Evolutionary conservation across 805 yeast genomes (phyloP).

Genomic region (Pichia occidentalis): DNA sequence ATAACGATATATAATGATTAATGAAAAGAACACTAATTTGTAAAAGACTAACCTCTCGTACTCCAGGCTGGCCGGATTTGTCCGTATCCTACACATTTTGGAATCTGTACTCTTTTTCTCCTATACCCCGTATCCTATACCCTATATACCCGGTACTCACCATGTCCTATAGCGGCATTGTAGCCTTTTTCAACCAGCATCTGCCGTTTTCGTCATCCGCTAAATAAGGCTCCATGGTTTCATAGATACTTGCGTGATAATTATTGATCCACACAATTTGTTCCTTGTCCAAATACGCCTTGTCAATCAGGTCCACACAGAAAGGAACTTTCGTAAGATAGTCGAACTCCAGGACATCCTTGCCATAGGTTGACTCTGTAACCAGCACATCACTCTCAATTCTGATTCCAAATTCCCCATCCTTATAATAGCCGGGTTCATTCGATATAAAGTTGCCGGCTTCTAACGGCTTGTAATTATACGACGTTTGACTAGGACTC

Average conservation of each 20-base stretch:
- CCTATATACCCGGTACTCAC: no score
- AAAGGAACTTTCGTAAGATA: slow-evolving; percentile 84
- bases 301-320: slow-evolving; percentile 69
- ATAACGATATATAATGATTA: background rate
- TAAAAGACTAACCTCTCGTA: no score
- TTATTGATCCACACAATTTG: slow-evolving; percentile 65
- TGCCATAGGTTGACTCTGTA: slow-evolving; percentile 35
- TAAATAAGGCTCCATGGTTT: slow-evolving; percentile 42
- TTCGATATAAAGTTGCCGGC: slow-evolving; percentile 77
- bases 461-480: slow-evolving; percentile 42
- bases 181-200: slow-evolving; percentile 71
- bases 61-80: no score
- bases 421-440: slow-evolving; percentile 93
- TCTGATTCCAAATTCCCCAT: slow-evolving; percentile 84
- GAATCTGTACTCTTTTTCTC: no score
- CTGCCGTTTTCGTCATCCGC: slow-evolving; percentile 48
- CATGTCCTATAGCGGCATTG: no score
- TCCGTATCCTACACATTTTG: no score
- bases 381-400: slow-evolving; percentile 76
- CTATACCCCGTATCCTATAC: no score
- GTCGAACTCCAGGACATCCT: slow-evolving; percentile 57
- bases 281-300: slow-evolving; percentile 42
- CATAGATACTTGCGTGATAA: slow-evolving; percentile 56
- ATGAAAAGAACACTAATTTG: no score
- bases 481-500: slow-evolving; percentile 34